Percentiles rank a stretch among this genome's conserved stretches.
Conservation (phyloP, 176 grass and related monocot genomes). For the Elymus sibiricus region DNA sequence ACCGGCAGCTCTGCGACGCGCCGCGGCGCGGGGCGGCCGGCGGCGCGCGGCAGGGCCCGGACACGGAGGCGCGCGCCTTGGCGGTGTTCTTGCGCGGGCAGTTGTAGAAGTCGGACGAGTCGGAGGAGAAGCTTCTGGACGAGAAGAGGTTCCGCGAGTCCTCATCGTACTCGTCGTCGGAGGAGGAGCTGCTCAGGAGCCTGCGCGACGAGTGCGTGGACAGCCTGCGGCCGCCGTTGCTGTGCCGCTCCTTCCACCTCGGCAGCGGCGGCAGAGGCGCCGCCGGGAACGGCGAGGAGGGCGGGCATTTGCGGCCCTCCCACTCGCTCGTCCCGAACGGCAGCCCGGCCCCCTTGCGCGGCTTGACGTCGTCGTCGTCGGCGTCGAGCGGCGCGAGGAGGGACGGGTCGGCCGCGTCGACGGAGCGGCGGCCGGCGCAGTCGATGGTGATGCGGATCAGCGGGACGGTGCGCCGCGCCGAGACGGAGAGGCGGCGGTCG, state of each 20-base stretch:
- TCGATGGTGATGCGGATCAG: constrained; percentile 56
- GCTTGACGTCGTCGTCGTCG: background rate
- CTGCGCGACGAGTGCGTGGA: constrained; percentile 32
- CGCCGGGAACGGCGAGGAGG: constrained; percentile 46
- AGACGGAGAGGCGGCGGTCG: constrained; percentile 48
- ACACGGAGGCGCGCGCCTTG: constrained; percentile 38
- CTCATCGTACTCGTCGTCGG: constrained; percentile 45
- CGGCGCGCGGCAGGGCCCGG: constrained; percentile 37
- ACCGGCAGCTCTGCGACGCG: constrained; percentile 42
- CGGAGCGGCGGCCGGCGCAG: constrained; percentile 62
- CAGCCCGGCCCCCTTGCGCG: background rate
- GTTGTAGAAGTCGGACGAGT: constrained; percentile 77
- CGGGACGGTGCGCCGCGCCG: constrained; percentile 31
- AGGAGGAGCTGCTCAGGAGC: constrained; percentile 46
- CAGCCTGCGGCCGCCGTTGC: background rate
- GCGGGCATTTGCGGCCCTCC: constrained; percentile 70
- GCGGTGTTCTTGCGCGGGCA: constrained; percentile 9
- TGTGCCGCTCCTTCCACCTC: constrained; percentile 19
- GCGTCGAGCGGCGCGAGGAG: constrained; percentile 22
- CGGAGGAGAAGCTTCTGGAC: constrained; percentile 70
- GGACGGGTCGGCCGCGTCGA: constrained; percentile 48
- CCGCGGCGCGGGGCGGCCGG: background rate
- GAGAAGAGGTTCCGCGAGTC: constrained; percentile 70
- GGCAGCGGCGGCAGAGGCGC: background rate
- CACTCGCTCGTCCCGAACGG: constrained; percentile 28